Evolutionary conservation across 2,329 filamentous ascomycete species (phyloP), one percentile per base, ranked within the genome.

Genomic region (Colletotrichum lupini): DNA sequence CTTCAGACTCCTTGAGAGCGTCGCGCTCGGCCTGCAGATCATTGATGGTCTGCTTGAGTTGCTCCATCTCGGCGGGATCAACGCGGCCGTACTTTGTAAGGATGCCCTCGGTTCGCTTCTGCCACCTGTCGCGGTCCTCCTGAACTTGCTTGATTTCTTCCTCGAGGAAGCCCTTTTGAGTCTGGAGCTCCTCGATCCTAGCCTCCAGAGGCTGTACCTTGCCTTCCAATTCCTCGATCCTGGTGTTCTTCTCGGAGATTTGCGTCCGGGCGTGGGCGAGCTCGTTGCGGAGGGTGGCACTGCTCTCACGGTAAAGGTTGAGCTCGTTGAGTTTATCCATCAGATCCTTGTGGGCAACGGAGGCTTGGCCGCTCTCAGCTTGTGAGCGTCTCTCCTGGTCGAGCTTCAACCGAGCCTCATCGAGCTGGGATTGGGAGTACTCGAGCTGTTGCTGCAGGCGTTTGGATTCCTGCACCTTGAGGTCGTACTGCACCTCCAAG

Each of bases 311-410:
- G 87, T 97, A 97, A 19, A 98, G 87, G 78, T 99, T 99, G 73
- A 99, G 90, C 82, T 99, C 95, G 78, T 97, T 97, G 74, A 99
- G 90, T 76, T 97, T 98, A 76, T 97, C 92, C 91, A 98, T 95
- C 5, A 99, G 89, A 78, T 97, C 95, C 79, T 94, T 95, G 80
- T 98, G 95, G 62, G 92, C 94, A 79, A 94, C 89, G 14, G 93
- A 92, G 68, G 88, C 92, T 75, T 93, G 90, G 60, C 93, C 90
- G 71, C 88, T 92, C 76, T 97, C 94, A 1, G 92, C 89, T 68
- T 95, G 91, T 53, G 92, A 88, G 60, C 92, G 92, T 32, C 95
- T 93, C 81, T 98, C 95, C 80, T 98, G 94, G 72, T 97, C 94
- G 24, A 99, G 91, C 83, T 97, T 97, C 76, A 98, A 88, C 42